A percentile compares a stretch with the other conserved stretches of the same genome.
phyloP scores from a whole-genome alignment of 495 filamentous ascomycete genomes.

The Mycothermus thermophilus region DNA sequence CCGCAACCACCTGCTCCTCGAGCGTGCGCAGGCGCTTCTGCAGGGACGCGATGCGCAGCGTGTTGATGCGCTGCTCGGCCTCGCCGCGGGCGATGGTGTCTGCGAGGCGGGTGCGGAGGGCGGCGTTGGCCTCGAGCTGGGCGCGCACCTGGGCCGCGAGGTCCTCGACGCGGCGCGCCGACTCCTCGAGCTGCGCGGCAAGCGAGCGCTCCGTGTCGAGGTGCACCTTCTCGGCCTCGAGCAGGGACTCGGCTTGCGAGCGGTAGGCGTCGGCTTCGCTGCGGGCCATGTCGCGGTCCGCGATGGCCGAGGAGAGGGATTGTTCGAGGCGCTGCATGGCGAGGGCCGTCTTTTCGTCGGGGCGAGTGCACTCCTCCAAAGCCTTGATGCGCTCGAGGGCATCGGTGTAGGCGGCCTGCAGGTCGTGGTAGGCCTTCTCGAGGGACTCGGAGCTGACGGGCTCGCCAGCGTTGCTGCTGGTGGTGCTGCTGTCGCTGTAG shows the following conservation, averaged over 20 bases:
- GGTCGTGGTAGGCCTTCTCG: conserved; percentile 62
- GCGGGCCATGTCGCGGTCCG: conserved; percentile 57
- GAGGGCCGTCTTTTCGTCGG: conserved; percentile 37
- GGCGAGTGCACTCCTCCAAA: conserved; percentile 32
- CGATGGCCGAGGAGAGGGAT: conserved; percentile 49
- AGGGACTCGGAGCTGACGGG: conserved; percentile 56
- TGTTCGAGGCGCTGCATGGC: conserved; percentile 50
- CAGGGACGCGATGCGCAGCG: conserved; percentile 65
- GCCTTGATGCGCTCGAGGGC: conserved; percentile 42
- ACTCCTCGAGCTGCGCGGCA: conserved; percentile 50
- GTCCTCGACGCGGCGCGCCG: conserved; percentile 61
- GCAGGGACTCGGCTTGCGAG: conserved; percentile 47
- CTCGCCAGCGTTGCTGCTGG: neutral
- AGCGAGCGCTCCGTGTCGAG: conserved; percentile 48
- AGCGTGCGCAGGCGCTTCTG: conserved; percentile 63
- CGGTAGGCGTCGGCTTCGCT: conserved; percentile 46
- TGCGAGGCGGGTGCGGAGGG: conserved; percentile 65
- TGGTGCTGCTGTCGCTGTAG: conserved; percentile 7
- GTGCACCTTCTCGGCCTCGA: conserved; percentile 46
- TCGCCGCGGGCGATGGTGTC: conserved; percentile 79
- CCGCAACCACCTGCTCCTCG: conserved; percentile 70
- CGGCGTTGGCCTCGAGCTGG: conserved; percentile 63
- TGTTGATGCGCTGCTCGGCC: conserved; percentile 63
- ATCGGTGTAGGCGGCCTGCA: conserved; percentile 47
- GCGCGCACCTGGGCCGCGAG: conserved; percentile 60